A percentile compares a stretch with the other conserved stretches of the same genome.
Evolutionary conservation across 306 rosid genomes (phyloP).

Genomic region (Comarum palustre): DNA sequence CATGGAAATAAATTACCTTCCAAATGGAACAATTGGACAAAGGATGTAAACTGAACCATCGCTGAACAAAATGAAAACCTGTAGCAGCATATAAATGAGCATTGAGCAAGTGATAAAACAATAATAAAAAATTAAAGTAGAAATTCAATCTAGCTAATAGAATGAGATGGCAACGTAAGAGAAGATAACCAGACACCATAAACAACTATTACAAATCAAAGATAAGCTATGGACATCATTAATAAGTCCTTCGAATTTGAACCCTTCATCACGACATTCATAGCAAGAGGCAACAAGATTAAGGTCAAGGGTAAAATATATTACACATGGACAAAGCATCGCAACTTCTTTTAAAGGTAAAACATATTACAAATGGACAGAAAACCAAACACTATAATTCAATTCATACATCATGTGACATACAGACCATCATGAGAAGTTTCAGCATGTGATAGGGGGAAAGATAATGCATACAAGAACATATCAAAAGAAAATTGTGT

Average conservation of each 20-base stretch:
- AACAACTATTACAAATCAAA: not conserved
- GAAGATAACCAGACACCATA: not conserved
- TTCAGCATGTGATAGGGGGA: not conserved
- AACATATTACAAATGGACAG: not conserved
- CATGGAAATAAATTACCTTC: slow-evolving; percentile 59
- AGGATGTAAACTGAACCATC: slow-evolving; percentile 80
- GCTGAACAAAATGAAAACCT: slow-evolving; percentile 82
- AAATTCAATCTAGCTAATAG: not conserved
- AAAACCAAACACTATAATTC: not conserved
- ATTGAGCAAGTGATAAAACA: slow-evolving; percentile 13
- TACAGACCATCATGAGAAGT: not conserved
- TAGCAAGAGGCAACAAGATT: slow-evolving; percentile 1
- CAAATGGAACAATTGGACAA: slow-evolving; percentile 92
- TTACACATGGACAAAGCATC: not conserved
- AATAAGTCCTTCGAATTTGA: not conserved
- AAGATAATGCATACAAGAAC: not conserved
- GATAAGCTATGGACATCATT: slow-evolving; percentile 1
- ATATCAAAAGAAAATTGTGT: slow-evolving; percentile 8
- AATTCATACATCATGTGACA: not conserved
- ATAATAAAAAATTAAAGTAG: slow-evolving; percentile 11
- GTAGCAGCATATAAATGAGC: slow-evolving; percentile 24
- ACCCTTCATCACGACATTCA: not conserved
- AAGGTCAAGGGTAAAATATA: not conserved
- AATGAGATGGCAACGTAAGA: not conserved
- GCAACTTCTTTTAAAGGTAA: not conserved